Percentiles rank a stretch among this genome's conserved stretches.
Evolutionary conservation across 2,329 filamentous ascomycete species (phyloP).

Genomic region (Pyrenochaeta sp.): DNA sequence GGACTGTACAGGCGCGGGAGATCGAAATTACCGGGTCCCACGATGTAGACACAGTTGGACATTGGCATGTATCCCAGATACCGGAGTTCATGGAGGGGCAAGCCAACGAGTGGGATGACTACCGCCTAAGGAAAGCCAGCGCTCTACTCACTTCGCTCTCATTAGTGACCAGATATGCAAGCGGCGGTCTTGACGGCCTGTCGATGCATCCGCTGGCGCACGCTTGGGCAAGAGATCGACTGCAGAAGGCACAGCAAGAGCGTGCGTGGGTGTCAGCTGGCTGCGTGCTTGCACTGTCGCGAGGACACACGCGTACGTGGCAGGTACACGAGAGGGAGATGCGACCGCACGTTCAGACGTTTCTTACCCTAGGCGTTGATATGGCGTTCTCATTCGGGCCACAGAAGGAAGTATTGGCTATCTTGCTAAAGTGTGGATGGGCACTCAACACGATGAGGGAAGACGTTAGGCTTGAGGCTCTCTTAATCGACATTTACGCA

Average conservation of each 20-base stretch:
- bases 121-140: constrained; percentile 26
- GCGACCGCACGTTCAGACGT: constrained; percentile 18
- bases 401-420: constrained; percentile 6
- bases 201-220: constrained; percentile 49
- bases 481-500: constrained; percentile 11
- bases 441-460: constrained; percentile 9
- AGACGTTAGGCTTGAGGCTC: constrained; percentile 5
- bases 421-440: constrained; percentile 14
- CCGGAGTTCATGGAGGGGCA: constrained; percentile 18
- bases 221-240: constrained; percentile 44
- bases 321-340: constrained; percentile 10
- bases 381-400: constrained; percentile 4
- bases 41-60: constrained; percentile 10
- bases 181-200: constrained; percentile 16
- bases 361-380: constrained; percentile 7
- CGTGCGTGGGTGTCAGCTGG: constrained; percentile 28
- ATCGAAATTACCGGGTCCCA: background rate
- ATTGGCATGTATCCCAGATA: constrained; percentile 13
- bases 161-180: constrained; percentile 22
- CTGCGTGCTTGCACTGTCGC: constrained; percentile 17
- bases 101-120: constrained; percentile 35
- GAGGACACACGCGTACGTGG: constrained; percentile 2
- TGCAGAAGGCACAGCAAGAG: constrained; percentile 20
- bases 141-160: constrained; percentile 38
- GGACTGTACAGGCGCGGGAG: constrained; percentile 2